Evolutionary conservation across 225 moss, liverwort and hornwort species (phyloP).

Genomic region (Asterella californica): DNA sequence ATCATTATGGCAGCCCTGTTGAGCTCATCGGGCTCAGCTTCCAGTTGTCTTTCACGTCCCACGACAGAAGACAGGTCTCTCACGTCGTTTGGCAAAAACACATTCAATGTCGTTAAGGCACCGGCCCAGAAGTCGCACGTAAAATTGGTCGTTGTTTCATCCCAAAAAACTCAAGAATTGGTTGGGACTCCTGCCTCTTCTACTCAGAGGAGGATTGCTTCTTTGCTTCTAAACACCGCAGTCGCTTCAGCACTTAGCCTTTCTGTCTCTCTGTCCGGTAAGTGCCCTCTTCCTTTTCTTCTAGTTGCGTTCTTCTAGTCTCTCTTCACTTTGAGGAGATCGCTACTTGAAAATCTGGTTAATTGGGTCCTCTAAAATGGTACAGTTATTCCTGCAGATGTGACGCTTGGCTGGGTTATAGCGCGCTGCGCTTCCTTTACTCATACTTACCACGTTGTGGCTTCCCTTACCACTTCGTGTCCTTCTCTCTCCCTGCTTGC

Average conservation of each 20-base stretch:
- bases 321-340: not conserved
- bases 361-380: not conserved
- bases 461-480: too few relatives aligned
- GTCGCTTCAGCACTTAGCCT: constrained; percentile 74
- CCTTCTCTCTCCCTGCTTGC: too few relatives aligned
- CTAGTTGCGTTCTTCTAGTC: not conserved
- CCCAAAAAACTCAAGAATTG: not conserved
- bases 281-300: constrained; percentile 6
- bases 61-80: not conserved
- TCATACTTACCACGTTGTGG: too few relatives aligned
- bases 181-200: constrained; percentile 5
- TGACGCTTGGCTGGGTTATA: not conserved
- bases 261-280: constrained; percentile 69
- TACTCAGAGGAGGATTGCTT: not conserved
- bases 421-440: too few relatives aligned
- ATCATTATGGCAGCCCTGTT: constrained; percentile 24
- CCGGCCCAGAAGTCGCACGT: constrained; percentile 3
- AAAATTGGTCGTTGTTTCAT: constrained; percentile 9
- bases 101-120: not conserved
- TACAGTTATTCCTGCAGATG: not conserved
- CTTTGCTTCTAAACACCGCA: constrained; percentile 32
- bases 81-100: constrained; percentile 1
- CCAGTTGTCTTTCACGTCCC: constrained; percentile 8
- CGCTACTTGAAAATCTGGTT: too few relatives aligned
- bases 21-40: constrained; percentile 1